Evolutionary conservation across 2,329 filamentous ascomycete genomes (phyloP).

Genomic region (Colletotrichum magnum): DNA sequence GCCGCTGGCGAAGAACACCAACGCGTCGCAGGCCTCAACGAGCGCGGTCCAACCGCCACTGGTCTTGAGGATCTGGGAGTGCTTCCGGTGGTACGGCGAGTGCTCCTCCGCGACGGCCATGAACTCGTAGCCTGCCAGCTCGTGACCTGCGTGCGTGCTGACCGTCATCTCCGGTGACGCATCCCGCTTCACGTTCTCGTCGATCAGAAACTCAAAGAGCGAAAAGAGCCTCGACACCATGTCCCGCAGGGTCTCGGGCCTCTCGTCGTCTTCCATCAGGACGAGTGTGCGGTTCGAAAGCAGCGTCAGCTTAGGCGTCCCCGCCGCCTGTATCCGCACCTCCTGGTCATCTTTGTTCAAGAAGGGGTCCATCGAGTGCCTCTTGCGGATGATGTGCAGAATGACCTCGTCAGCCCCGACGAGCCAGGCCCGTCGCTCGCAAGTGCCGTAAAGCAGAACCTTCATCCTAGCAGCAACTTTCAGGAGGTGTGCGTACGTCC

Average conservation of each 20-base stretch:
- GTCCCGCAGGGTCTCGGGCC: background rate
- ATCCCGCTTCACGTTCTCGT: background rate
- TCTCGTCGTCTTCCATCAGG: background rate
- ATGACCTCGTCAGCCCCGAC: background rate
- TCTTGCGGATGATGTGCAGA: background rate
- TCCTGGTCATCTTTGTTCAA: background rate
- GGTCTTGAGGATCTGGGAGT: background rate
- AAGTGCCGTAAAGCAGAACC: background rate
- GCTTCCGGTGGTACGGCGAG: background rate
- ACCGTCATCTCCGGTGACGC: background rate
- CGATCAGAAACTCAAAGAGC: background rate
- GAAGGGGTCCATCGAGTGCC: background rate
- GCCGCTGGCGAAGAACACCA: background rate
- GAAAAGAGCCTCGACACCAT: background rate
- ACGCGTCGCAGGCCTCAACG: background rate
- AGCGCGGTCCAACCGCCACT: background rate
- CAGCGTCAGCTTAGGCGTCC: background rate
- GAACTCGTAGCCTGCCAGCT: background rate
- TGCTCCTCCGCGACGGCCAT: background rate
- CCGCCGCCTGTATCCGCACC: background rate
- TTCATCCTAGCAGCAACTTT: background rate
- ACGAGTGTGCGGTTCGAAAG: background rate
- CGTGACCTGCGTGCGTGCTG: too few relatives aligned
- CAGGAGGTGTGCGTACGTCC: background rate
- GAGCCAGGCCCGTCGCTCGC: background rate